phyloP scores from a whole-genome alignment of 2,329 filamentous ascomycete genomes.

The Myriosclerotinia curreyana region DNA sequence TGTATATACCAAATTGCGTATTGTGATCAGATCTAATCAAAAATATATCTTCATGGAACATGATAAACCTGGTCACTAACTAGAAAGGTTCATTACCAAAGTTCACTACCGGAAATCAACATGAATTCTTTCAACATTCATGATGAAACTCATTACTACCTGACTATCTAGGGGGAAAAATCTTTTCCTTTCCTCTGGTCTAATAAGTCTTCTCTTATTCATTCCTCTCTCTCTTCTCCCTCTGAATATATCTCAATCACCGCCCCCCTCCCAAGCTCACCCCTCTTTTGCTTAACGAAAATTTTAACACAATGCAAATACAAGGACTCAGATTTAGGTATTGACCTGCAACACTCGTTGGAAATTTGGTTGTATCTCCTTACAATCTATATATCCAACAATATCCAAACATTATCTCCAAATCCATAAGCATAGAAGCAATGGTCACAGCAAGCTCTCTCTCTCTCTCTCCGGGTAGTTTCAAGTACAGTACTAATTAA shows the following conservation, averaged over 20 bases:
- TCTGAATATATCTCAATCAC: background rate
- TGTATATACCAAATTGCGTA: accelerated
- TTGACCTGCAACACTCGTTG: background rate
- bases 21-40: too few species aligned
- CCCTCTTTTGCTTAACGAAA: too few species aligned
- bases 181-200: background rate
- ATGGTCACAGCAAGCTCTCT: background rate
- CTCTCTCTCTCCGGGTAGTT: background rate
- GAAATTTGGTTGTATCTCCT: too few species aligned
- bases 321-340: background rate
- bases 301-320: background rate
- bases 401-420: background rate
- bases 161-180: background rate
- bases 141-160: background rate
- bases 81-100: background rate
- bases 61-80: too few species aligned
- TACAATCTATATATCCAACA: background rate
- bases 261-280: background rate
- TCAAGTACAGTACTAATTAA: background rate
- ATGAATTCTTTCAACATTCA: background rate
- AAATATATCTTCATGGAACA: background rate
- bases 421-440: background rate
- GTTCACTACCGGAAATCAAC: background rate
- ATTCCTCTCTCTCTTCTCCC: too few species aligned
- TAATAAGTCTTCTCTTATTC: background rate